phyloP scores from a whole-genome alignment of 2,329 filamentous ascomycete species.

The Talaromyces sp. region DNA sequence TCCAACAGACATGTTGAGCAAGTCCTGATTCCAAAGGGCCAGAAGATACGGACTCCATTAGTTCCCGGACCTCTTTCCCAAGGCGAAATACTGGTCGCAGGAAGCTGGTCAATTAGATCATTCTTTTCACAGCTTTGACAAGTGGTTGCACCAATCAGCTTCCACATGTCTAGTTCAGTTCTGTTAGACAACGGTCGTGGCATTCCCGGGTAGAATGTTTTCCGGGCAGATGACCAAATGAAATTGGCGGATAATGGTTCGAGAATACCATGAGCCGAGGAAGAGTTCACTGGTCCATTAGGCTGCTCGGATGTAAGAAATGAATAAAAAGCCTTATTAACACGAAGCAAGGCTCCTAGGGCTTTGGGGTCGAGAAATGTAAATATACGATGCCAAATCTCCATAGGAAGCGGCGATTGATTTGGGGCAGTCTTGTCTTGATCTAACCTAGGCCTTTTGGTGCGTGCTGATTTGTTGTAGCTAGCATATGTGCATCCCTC shows the following conservation, averaged over 20 bases:
- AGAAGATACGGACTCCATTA: conserved; percentile 61
- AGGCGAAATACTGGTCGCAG: conserved; percentile 35
- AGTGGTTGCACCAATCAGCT: conserved; percentile 56
- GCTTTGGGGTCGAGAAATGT: conserved; percentile 60
- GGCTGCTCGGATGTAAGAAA: conserved; percentile 53
- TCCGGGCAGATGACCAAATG: conserved; percentile 69
- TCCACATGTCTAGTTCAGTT: conserved; percentile 74
- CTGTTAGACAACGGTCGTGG: conserved; percentile 63
- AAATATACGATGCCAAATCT: conserved; percentile 69
- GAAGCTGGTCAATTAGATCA: conserved; percentile 18
- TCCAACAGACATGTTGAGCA: conserved; percentile 64
- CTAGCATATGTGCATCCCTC: background rate
- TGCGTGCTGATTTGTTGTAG: background rate
- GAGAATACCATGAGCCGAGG: conserved; percentile 25
- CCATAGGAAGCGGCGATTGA: conserved; percentile 49
- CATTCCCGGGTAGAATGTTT: conserved; percentile 61
- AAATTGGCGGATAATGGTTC: conserved; percentile 54
- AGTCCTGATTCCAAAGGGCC: conserved; percentile 64
- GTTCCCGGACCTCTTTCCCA: conserved; percentile 61
- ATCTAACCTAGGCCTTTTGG: conserved; percentile 12
- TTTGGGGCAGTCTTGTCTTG: conserved; percentile 12
- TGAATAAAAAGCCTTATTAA: conserved; percentile 64
- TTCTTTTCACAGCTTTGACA: conserved; percentile 66
- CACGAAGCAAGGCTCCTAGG: conserved; percentile 62
- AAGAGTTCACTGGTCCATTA: conserved; percentile 27